These are phyloP conservation scores for Cynanchum wilfordii DNA, from an alignment of 257 asterid genomes.

Conservation along the genomic window DNA sequence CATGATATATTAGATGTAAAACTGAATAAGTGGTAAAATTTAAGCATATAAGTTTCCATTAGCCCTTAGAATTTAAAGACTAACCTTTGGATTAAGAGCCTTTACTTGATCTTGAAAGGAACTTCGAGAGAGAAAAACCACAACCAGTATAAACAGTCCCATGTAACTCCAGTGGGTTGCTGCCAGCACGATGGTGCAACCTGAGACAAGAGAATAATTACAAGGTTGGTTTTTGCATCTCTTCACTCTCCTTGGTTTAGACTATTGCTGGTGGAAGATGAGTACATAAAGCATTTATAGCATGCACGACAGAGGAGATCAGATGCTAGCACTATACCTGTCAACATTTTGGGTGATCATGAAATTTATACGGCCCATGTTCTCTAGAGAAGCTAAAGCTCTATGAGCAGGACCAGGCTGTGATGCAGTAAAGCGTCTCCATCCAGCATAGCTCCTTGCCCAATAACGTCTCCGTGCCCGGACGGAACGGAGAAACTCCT, in stretches of 20 bases:
- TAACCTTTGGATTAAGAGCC: constrained; percentile 81
- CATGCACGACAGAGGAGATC: no score
- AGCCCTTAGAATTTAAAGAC: constrained; percentile 11
- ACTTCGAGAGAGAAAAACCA: constrained; percentile 68
- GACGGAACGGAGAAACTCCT: constrained; percentile 75
- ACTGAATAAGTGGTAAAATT: neutral
- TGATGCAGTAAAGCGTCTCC: constrained; percentile 87
- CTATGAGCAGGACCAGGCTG: constrained; percentile 84
- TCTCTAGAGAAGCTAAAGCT: constrained; percentile 87
- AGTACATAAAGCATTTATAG: neutral
- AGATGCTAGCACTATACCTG: constrained; percentile 43
- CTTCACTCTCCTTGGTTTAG: neutral
- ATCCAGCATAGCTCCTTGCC: constrained; percentile 99
- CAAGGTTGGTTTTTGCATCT: neutral
- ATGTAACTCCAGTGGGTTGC: constrained; percentile 93
- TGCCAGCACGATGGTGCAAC: constrained; percentile 95
- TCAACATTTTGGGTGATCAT: constrained; percentile 93
- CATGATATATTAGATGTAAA: neutral
- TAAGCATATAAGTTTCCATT: neutral
- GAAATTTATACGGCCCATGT: constrained; percentile 58
- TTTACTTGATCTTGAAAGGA: constrained; percentile 85
- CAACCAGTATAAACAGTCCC: constrained; percentile 88
- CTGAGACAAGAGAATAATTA: constrained; percentile 30
- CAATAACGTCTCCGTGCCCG: constrained; percentile 84
- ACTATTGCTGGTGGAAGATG: neutral